These are phyloP conservation scores for Singerocomus inundabilis DNA, from an alignment of 1,284 basidiomycete species.

Conservation along the genomic window DNA sequence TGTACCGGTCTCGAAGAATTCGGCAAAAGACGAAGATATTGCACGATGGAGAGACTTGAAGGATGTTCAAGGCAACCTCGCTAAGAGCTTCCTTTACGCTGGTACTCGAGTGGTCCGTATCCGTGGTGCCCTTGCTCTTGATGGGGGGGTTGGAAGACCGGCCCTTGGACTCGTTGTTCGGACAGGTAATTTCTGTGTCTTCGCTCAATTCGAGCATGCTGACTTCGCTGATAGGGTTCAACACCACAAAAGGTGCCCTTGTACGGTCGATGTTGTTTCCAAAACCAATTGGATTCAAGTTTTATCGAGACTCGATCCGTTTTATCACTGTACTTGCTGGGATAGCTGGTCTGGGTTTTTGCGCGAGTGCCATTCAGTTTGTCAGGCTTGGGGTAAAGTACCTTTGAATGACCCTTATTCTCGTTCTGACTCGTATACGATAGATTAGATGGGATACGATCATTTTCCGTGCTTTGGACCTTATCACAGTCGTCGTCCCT, in stretches of 20 bases:
- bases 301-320: slow-evolving; percentile 95
- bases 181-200: slow-evolving; percentile 59
- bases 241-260: slow-evolving; percentile 96
- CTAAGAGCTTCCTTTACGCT: slow-evolving; percentile 88
- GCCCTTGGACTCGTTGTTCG: slow-evolving; percentile 90
- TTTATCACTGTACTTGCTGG: slow-evolving; percentile 93
- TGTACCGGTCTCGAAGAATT: slow-evolving; percentile 87
- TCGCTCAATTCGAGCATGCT: background rate
- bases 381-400: slow-evolving; percentile 79
- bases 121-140: slow-evolving; percentile 60
- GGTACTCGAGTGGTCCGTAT: slow-evolving; percentile 94
- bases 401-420: background rate
- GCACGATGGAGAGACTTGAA: slow-evolving; percentile 66
- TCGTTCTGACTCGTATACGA: slow-evolving; percentile 8
- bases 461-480: slow-evolving; percentile 86
- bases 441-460: slow-evolving; percentile 91
- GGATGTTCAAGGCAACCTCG: slow-evolving; percentile 67
- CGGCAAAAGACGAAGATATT: slow-evolving; percentile 73
- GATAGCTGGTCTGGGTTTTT: slow-evolving; percentile 87
- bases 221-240: slow-evolving; percentile 65
- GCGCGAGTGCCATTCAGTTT: slow-evolving; percentile 88
- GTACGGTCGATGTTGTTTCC: slow-evolving; percentile 98
- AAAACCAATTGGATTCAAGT: slow-evolving; percentile 97
- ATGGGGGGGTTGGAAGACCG: slow-evolving; percentile 56
- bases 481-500: slow-evolving; percentile 98